phyloP scores from a whole-genome alignment of 352 stramenopile species.

The Phytophthora hibernalis region DNA sequence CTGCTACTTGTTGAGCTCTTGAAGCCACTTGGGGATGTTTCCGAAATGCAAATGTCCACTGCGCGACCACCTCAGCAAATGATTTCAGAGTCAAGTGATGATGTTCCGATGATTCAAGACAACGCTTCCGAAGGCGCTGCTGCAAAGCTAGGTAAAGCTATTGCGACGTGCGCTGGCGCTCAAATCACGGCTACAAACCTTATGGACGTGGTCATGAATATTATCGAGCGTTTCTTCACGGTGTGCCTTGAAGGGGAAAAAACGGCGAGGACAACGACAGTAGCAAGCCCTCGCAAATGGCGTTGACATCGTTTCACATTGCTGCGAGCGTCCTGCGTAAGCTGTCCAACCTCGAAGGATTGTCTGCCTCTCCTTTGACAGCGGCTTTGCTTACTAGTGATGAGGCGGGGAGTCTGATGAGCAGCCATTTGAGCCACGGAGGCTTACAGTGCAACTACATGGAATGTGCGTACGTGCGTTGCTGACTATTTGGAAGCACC shows the following conservation, averaged over 20 bases:
- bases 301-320: conserved; percentile 72
- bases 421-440: conserved; percentile 54
- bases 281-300: conserved; percentile 56
- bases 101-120: conserved; percentile 42
- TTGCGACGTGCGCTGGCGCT: conserved; percentile 33
- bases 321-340: conserved; percentile 65
- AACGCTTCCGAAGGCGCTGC: conserved; percentile 5
- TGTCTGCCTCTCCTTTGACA: conserved; percentile 72
- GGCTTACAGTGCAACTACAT: conserved; percentile 71
- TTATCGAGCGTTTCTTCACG: conserved; percentile 49
- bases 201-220: conserved; percentile 64
- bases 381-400: conserved; percentile 66
- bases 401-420: conserved; percentile 40
- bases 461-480: conserved; percentile 62
- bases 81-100: conserved; percentile 24
- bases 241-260: conserved; percentile 37
- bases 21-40: conserved; percentile 40
- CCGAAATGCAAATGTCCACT: conserved; percentile 19
- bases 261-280: neutral
- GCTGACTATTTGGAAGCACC: conserved; percentile 66
- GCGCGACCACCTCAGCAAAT: neutral
- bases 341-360: conserved; percentile 70
- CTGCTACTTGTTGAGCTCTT: conserved; percentile 74
- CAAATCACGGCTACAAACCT: conserved; percentile 50
- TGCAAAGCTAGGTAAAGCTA: conserved; percentile 25